A percentile compares a stretch with the other conserved stretches of the same genome.
Conservation (phyloP, 2,329 filamentous ascomycete genomes). For the Calycina herbarum region DNA sequence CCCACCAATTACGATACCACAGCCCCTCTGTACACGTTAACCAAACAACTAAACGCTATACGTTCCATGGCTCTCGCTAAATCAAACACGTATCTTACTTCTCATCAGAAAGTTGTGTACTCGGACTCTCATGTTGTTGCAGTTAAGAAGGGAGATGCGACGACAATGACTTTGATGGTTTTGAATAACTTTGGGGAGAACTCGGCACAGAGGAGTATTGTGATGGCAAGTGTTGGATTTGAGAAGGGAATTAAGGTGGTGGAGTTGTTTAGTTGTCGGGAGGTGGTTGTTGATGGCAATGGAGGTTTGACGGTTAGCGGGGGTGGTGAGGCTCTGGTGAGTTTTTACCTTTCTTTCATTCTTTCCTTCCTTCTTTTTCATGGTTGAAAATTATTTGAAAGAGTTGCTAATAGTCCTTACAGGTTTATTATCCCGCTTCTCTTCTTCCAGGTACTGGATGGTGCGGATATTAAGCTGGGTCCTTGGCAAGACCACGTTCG, state of each 20-base stretch:
- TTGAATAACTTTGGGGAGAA: conserved; percentile 42
- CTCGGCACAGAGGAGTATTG: conserved; percentile 11
- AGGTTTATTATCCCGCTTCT: not conserved
- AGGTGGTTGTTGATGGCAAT: conserved; percentile 5
- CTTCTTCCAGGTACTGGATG: not conserved
- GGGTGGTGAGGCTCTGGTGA: not conserved
- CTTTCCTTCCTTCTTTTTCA: no score
- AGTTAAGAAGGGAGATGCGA: conserved; percentile 20
- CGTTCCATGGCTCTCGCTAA: conserved; percentile 20
- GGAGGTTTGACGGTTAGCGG: conserved; percentile 12
- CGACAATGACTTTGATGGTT: conserved; percentile 30
- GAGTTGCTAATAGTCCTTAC: not conserved
- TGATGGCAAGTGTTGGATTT: conserved; percentile 17
- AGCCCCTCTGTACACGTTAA: conserved; percentile 41
- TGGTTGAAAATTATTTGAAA: no score
- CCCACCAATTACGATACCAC: conserved; percentile 40
- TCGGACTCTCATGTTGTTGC: conserved; percentile 22
- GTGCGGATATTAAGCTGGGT: not conserved
- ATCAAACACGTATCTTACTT: conserved; percentile 18
- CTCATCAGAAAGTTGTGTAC: conserved; percentile 15
- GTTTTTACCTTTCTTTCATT: not conserved
- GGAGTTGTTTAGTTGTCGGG: conserved; percentile 23
- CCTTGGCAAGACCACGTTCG: no score
- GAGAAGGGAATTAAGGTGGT: conserved; percentile 11
- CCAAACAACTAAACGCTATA: conserved; percentile 29